phyloP scores from a whole-genome alignment of 331 rosid species.

The Rhamnella rubrinervis region DNA sequence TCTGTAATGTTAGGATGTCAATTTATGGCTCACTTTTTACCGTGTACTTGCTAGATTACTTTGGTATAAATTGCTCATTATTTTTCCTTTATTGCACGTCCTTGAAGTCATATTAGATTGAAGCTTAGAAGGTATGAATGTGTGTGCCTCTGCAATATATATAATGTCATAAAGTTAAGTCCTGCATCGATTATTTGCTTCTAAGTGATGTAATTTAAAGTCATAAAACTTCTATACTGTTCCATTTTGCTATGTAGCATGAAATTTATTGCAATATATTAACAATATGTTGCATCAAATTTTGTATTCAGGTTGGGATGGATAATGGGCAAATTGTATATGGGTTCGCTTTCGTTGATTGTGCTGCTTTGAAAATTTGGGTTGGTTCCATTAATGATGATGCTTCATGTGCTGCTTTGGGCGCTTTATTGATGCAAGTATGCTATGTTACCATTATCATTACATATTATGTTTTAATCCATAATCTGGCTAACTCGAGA shows the following conservation, averaged over 20 bases:
- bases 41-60: too few species aligned
- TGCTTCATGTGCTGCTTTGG: constrained; percentile 81
- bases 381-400: constrained; percentile 77
- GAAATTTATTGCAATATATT: constrained; percentile 11
- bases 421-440: constrained; percentile 91
- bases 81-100: too few species aligned
- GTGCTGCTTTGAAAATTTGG: constrained; percentile 90
- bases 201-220: not conserved
- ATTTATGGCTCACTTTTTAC: not conserved
- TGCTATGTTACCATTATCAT: constrained; percentile 28
- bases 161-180: not conserved
- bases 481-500: constrained; percentile 17
- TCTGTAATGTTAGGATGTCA: constrained; percentile 23
- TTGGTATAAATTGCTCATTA: too few species aligned
- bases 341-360: constrained; percentile 92
- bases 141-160: too few species aligned
- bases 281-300: constrained; percentile 19
- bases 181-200: constrained; percentile 8
- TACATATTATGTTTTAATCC: constrained; percentile 17
- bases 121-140: too few species aligned
- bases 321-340: constrained; percentile 60
- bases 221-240: not conserved
- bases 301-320: constrained; percentile 31
- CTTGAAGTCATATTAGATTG: too few species aligned
- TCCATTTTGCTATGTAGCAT: not conserved